A percentile compares a stretch with the other conserved stretches of the same genome.
Conservation (phyloP, 371 early-diverging fungal genomes). For the Mortierella sp. region DNA sequence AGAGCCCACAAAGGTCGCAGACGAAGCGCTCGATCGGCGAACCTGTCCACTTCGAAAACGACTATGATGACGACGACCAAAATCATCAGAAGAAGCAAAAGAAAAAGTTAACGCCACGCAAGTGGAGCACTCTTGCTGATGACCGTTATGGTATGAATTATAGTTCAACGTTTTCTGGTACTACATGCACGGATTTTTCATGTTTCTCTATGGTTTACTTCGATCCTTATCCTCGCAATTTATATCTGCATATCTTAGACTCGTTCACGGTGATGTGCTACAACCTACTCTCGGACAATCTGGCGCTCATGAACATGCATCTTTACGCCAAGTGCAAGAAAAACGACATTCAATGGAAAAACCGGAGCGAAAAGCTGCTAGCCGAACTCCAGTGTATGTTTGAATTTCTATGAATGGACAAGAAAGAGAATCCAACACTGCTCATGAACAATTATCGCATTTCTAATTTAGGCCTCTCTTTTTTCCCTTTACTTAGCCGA, state of each 20-base stretch:
- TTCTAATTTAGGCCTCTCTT: background rate
- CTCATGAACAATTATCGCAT: background rate
- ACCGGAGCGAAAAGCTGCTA: constrained; percentile 17
- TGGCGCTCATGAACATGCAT: constrained; percentile 7
- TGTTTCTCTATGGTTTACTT: background rate
- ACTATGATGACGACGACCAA: background rate
- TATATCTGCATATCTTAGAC: background rate
- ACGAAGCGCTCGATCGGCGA: too few relatives aligned
- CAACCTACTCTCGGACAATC: constrained; percentile 36
- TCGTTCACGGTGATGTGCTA: constrained; percentile 50
- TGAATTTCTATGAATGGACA: background rate
- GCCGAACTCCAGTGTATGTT: constrained; percentile 28
- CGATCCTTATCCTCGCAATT: background rate
- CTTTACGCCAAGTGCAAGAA: constrained; percentile 20
- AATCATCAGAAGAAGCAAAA: too few relatives aligned
- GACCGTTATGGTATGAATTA: background rate
- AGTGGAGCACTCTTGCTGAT: background rate
- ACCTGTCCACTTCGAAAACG: too few relatives aligned
- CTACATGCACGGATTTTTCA: background rate
- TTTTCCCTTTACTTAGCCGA: constrained; percentile 12
- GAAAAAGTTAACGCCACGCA: background rate
- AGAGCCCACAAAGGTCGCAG: too few relatives aligned
- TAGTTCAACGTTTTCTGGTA: background rate
- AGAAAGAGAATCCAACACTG: background rate
- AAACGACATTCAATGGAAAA: constrained; percentile 6